Evolutionary conservation across 2,329 filamentous ascomycete species (phyloP).

Genomic region (Podosphaera xanthii): DNA sequence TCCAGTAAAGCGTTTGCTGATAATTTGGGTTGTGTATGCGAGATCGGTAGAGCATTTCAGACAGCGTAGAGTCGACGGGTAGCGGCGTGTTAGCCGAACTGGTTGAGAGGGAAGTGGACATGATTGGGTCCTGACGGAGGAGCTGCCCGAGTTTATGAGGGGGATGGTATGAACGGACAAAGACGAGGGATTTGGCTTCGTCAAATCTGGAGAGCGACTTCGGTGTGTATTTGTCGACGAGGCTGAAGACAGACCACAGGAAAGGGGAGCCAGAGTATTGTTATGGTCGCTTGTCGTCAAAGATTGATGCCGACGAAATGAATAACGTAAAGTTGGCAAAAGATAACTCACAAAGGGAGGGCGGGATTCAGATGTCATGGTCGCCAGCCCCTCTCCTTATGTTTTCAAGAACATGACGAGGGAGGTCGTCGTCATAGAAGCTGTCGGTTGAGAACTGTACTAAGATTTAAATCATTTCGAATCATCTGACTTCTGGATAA

Average conservation of each 20-base stretch:
- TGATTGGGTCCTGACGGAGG: neutral
- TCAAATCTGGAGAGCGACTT: constrained; percentile 13
- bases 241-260: neutral
- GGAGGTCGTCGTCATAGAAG: too few relatives aligned
- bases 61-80: constrained; percentile 35
- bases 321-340: constrained; percentile 26
- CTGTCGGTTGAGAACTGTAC: too few relatives aligned
- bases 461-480: too few relatives aligned
- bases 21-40: constrained; percentile 36
- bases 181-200: constrained; percentile 10
- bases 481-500: too few relatives aligned
- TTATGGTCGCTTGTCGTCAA: constrained; percentile 8
- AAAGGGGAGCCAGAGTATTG: neutral
- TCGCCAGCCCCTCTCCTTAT: neutral
- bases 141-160: constrained; percentile 2
- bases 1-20: constrained; percentile 43
- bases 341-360: constrained; percentile 26
- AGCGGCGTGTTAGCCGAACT: constrained; percentile 19
- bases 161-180: constrained; percentile 5
- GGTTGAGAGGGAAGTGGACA: neutral
- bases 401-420: too few relatives aligned
- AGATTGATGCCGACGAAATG: constrained; percentile 19
- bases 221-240: constrained; percentile 7
- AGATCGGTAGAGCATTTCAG: constrained; percentile 34
- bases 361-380: constrained; percentile 8